These are phyloP conservation scores for Hypoxylon intermedium DNA, from an alignment of 495 filamentous ascomycete genomes.

Conservation along the genomic window DNA sequence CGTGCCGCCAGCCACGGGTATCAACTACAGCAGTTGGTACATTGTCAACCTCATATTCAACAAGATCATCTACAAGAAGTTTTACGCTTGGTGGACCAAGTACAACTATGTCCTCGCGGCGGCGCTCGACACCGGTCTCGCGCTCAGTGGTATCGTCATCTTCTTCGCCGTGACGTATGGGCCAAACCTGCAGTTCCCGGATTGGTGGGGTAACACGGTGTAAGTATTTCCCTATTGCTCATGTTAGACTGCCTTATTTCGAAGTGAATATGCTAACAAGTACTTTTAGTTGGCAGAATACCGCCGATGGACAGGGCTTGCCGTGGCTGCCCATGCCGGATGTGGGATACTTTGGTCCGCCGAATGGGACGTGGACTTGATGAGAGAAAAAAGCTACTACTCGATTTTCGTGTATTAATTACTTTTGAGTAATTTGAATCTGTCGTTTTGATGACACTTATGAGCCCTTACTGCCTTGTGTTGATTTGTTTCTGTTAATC, in stretches of 20 bases:
- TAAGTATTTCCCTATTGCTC: constrained; percentile 14
- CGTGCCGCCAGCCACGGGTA: constrained; percentile 50
- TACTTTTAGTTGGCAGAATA: constrained; percentile 51
- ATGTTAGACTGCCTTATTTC: neutral
- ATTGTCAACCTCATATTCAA: constrained; percentile 58
- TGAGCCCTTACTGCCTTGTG: too few species aligned
- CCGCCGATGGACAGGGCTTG: constrained; percentile 53
- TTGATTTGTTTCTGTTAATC: too few species aligned
- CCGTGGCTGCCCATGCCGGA: constrained; percentile 52
- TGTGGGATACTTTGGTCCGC: constrained; percentile 54
- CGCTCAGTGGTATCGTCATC: constrained; percentile 44
- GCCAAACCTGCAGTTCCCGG: constrained; percentile 38
- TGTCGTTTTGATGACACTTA: too few species aligned
- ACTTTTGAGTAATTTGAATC: too few species aligned
- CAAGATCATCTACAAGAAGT: constrained; percentile 47
- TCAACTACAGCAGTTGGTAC: constrained; percentile 59
- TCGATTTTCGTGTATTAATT: too few species aligned
- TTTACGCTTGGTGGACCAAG: constrained; percentile 53
- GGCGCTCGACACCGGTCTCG: constrained; percentile 40
- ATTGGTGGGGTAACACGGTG: constrained; percentile 45
- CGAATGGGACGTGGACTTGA: constrained; percentile 52
- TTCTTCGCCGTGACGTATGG: constrained; percentile 46
- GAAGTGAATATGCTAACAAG: constrained; percentile 10
- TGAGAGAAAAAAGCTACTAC: neutral
- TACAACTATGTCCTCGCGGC: constrained; percentile 46